Percentiles rank a stretch among this genome's conserved stretches.
Evolutionary conservation across 257 asterid genomes (phyloP).

Genomic region (Buddleja alternifolia): DNA sequence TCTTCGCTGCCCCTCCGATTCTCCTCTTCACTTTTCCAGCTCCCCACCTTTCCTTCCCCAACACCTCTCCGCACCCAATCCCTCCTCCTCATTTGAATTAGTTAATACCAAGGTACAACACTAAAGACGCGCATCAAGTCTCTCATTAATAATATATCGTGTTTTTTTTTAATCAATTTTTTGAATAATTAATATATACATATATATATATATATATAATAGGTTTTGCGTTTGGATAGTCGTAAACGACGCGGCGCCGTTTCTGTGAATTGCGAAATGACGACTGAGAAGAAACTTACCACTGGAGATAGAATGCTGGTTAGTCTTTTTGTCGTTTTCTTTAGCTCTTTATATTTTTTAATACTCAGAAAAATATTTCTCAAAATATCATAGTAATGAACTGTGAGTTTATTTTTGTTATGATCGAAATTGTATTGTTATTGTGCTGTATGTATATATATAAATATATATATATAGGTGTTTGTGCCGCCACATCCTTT

Average conservation of each 20-base stretch:
- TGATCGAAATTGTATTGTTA: background rate
- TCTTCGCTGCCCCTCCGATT: conserved; percentile 35
- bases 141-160: conserved; percentile 5
- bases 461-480: too few species aligned
- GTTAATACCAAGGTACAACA: conserved; percentile 36
- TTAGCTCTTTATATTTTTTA: background rate
- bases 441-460: conserved; percentile 5
- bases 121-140: background rate
- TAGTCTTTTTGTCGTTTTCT: conserved; percentile 20
- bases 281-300: conserved; percentile 50
- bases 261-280: conserved; percentile 47
- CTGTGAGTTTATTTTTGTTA: too few species aligned
- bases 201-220: too few species aligned
- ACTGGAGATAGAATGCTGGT: conserved; percentile 88
- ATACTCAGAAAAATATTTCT: conserved; percentile 13
- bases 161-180: background rate
- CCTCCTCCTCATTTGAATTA: conserved; percentile 26
- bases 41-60: conserved; percentile 35
- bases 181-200: conserved; percentile 3
- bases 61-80: conserved; percentile 47
- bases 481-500: conserved; percentile 97
- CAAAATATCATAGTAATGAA: too few species aligned
- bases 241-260: conserved; percentile 46
- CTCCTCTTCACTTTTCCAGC: conserved; percentile 33
- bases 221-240: conserved; percentile 38